These are phyloP conservation scores for Tolypocladium endophyticum DNA, from an alignment of 2,329 filamentous ascomycete genomes.

Conservation along the genomic window DNA sequence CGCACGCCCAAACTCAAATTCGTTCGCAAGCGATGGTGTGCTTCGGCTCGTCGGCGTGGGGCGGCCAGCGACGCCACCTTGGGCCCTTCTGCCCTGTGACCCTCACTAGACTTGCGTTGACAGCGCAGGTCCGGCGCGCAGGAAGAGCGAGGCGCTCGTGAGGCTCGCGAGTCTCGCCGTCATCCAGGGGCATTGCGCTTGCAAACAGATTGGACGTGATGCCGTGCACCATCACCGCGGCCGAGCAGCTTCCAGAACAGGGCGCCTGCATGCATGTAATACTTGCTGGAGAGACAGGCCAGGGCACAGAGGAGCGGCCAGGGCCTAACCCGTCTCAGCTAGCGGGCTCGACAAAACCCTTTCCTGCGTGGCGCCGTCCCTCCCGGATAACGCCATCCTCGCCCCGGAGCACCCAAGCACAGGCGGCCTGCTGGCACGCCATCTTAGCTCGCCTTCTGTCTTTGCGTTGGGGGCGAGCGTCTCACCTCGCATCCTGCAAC, in stretches of 20 bases:
- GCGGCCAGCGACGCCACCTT: not conserved
- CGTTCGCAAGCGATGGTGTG: not conserved
- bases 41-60: not conserved
- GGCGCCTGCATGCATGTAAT: too few species aligned
- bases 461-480: not conserved
- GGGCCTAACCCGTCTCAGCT: not conserved
- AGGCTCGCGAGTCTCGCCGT: not conserved
- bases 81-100: not conserved
- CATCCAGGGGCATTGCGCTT: not conserved
- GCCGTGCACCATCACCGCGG: not conserved
- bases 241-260: not conserved
- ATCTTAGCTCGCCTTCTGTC: not conserved
- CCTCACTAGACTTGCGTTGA: too few species aligned
- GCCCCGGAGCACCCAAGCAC: conserved; percentile 22
- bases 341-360: not conserved
- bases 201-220: not conserved
- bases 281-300: not conserved
- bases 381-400: conserved; percentile 26
- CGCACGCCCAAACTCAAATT: not conserved
- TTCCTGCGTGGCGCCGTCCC: not conserved
- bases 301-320: not conserved
- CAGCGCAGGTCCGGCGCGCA: not conserved
- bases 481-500: too few species aligned
- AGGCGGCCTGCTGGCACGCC: not conserved
- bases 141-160: not conserved